Evolutionary conservation across 1,284 basidiomycete species (phyloP).

Genomic region (Gomphus bonarii): DNA sequence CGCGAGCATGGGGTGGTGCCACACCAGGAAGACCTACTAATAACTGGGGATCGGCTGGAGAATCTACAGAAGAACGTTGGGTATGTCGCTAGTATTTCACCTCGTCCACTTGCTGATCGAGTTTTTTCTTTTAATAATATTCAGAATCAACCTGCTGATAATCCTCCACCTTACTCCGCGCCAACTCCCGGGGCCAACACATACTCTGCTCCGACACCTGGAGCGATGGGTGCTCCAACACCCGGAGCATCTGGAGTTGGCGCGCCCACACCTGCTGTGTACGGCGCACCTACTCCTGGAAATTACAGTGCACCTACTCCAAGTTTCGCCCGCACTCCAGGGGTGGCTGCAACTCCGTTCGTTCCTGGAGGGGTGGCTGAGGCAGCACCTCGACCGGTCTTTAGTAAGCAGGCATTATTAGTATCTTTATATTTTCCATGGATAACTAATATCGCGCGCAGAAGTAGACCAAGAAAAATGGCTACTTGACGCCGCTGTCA

Average conservation of each 20-base stretch:
- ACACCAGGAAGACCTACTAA: constrained; percentile 23
- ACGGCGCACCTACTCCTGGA: constrained; percentile 30
- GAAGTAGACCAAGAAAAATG: constrained; percentile 22
- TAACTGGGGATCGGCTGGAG: constrained; percentile 13
- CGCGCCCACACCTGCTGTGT: constrained; percentile 35
- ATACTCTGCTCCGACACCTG: constrained; percentile 22
- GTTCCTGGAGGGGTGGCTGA: constrained; percentile 8
- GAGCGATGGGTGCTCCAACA: constrained; percentile 22
- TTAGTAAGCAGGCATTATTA: constrained; percentile 9
- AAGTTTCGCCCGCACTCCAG: constrained; percentile 27
- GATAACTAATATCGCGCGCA: not conserved
- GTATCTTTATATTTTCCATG: constrained; percentile 16
- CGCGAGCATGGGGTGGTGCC: constrained; percentile 23
- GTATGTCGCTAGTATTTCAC: constrained; percentile 4
- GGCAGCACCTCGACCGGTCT: not conserved
- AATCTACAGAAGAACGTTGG: constrained; percentile 10
- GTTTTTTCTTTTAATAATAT: not conserved
- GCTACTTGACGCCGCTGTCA: constrained; percentile 35
- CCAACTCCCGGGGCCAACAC: constrained; percentile 21
- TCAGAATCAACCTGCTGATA: constrained; percentile 21
- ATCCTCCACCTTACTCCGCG: constrained; percentile 21
- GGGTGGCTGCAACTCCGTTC: constrained; percentile 19
- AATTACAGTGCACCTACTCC: constrained; percentile 30
- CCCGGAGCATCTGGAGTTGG: constrained; percentile 21
- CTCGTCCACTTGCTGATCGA: constrained; percentile 3